phyloP scores from a whole-genome alignment of 768 basidiomycete species.

The Psilocybe cyanescens region DNA sequence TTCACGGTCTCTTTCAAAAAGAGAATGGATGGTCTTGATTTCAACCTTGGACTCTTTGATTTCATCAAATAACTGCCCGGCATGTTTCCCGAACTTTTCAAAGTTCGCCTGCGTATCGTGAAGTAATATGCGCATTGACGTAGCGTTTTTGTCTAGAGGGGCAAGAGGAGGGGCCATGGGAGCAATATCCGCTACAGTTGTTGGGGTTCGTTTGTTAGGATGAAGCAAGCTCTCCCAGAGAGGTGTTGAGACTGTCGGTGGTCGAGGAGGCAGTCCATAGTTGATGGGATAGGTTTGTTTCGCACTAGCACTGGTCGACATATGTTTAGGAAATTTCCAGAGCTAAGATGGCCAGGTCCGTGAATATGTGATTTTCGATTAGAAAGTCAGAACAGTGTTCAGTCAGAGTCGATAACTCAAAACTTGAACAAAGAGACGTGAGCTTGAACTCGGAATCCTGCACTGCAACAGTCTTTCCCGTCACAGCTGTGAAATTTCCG shows the following conservation, averaged over 20 bases:
- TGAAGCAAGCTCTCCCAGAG: conserved; percentile 65
- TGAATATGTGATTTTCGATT: too few relatives aligned
- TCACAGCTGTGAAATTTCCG: too few relatives aligned
- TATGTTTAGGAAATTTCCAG: too few relatives aligned
- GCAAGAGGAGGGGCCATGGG: conserved; percentile 42
- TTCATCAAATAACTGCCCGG: conserved; percentile 52
- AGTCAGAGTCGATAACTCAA: too few relatives aligned
- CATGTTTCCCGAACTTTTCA: conserved; percentile 64
- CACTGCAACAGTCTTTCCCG: too few relatives aligned
- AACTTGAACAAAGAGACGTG: too few relatives aligned
- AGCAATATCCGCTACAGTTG: conserved; percentile 22
- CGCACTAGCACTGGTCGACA: not conserved
- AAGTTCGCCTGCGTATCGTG: conserved; percentile 76
- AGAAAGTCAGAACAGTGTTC: too few relatives aligned
- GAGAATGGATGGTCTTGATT: conserved; percentile 52
- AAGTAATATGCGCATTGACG: conserved; percentile 72
- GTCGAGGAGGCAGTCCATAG: conserved; percentile 26
- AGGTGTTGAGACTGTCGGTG: conserved; percentile 35
- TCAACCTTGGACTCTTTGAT: conserved; percentile 58
- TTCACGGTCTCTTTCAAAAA: conserved; percentile 67
- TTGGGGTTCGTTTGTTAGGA: conserved; percentile 39
- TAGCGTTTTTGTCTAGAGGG: conserved; percentile 66
- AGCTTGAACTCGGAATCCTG: too few relatives aligned
- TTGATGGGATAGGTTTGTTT: not conserved
- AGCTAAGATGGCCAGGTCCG: too few relatives aligned